Evolutionary conservation across 1,284 basidiomycete species (phyloP), one percentile per base, ranked within the genome.

Genomic region (Ganoderma meredithae): DNA sequence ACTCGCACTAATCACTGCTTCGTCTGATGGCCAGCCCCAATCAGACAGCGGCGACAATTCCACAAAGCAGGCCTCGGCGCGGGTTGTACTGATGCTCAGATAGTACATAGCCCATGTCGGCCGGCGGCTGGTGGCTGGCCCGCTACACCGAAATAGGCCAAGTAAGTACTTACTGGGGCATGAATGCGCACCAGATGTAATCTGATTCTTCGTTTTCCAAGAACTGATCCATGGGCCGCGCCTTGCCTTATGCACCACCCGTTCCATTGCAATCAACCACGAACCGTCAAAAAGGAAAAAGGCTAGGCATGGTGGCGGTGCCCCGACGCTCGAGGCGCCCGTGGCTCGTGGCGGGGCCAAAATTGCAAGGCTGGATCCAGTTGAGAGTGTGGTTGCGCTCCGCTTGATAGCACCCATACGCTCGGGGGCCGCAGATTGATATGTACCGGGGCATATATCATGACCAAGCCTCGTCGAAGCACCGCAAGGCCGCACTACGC

Each of bases 281-380:
- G 8, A 33, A 19, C 52, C 31, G 52, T 55, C 52, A 55, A 55
- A 55, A 55, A 31, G 3, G 15, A 3, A 10, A 15, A 31, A 58
- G 55, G 8, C 8, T 27, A 13, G 7, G 55, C 33, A 58, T 39
- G 55, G 55, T 58, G 55, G 55, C 55, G 17, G 55, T 58, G 55
- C 55, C 55, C 53, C 19, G n/a, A n/a, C 33, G 9, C 55, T 10
- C 8, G 13, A 58, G 9, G 31, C 31, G 55, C 55, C 33, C 17
- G 17, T 19, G 13, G 52, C 25, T n/a, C 31, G 17, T 36, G 27
- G 53, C 47, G 1, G 25, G 25, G 7, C 53, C 13, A 36, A 36
- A 22, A 58, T 58, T 58, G 55, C 33, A 58, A n/a, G 55, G 55
- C 36, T n/a, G n/a, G n/a, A n/a, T 55, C 27, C 22, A 27, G 3